Evolutionary conservation across 2,329 filamentous ascomycete genomes (phyloP).

Genomic region (Tolypocladium paradoxum): DNA sequence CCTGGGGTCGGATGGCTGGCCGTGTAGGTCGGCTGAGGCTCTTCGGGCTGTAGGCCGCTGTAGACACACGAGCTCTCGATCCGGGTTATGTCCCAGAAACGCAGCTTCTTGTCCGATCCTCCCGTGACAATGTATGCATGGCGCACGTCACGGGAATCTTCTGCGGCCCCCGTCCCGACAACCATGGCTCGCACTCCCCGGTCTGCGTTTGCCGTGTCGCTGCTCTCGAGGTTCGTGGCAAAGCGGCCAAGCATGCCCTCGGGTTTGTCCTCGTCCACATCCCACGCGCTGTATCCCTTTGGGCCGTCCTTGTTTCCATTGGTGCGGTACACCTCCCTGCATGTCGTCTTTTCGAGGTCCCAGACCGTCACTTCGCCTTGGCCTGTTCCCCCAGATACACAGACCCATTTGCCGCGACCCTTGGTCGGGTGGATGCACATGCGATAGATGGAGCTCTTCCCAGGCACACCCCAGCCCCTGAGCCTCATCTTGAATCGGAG

Average conservation of each 20-base stretch:
- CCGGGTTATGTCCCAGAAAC: slow-evolving; percentile 83
- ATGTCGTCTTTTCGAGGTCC: slow-evolving; percentile 86
- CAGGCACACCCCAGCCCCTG: slow-evolving; percentile 79
- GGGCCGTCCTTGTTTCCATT: slow-evolving; percentile 48
- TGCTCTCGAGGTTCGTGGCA: slow-evolving; percentile 60
- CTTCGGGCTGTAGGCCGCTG: slow-evolving; percentile 63
- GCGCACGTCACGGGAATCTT: slow-evolving; percentile 60
- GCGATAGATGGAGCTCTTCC: slow-evolving; percentile 68
- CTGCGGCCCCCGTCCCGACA: slow-evolving; percentile 59
- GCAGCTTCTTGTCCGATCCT: slow-evolving; percentile 79
- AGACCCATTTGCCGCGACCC: slow-evolving; percentile 73
- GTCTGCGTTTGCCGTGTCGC: slow-evolving; percentile 42
- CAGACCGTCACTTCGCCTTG: slow-evolving; percentile 87
- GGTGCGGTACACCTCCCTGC: slow-evolving; percentile 77
- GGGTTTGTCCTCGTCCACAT: slow-evolving; percentile 79
- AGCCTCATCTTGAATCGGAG: slow-evolving; percentile 84
- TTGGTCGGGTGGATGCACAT: slow-evolving; percentile 69
- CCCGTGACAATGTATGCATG: slow-evolving; percentile 80
- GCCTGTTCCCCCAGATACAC: slow-evolving; percentile 77
- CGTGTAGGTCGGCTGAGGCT: slow-evolving; percentile 63
- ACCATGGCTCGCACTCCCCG: slow-evolving; percentile 66
- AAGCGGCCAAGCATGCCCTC: slow-evolving; percentile 83
- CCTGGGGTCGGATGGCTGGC: slow-evolving; percentile 50
- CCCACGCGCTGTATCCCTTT: slow-evolving; percentile 70
- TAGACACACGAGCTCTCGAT: slow-evolving; percentile 71